Evolutionary conservation across 1,284 basidiomycete genomes (phyloP), one percentile per base, ranked within the genome.

Genomic region (Albatrellus sp.): DNA sequence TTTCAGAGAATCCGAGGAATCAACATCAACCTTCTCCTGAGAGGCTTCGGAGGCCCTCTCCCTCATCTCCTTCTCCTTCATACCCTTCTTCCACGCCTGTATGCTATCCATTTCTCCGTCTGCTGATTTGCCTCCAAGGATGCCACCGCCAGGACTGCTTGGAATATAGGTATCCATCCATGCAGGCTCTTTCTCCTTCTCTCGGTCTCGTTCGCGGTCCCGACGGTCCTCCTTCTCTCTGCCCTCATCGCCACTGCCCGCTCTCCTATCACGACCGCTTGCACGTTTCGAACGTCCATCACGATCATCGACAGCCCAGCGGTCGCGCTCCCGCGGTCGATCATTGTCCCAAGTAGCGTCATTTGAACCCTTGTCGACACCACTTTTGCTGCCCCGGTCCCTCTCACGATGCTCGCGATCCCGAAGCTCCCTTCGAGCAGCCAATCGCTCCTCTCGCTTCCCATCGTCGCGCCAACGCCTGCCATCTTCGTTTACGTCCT

Each of bases 131-230:
- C 72, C 75, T 13, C 82, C 81, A 44, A 83, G 64, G 45, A 84
- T 78, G 11, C 77, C 80, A 45, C 66, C 63, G 35, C 11, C 8
- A n/a, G 71, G 58, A 35, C 69, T 68, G 37, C 62, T 66, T 2
- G 83, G 79, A 50, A 85, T 71, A 55, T 89, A 88, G n/a, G 85
- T 80, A 51, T 88, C 86, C 85, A 91, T 90, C 88, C 88, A 91
- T 13, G 88, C 88, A 16, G 88, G 89, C 56, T 90, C 85, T 54
- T 80, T 88, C 65, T 86, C 85, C 57, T 72, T 77, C 54, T 80
- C 77, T 50, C 70, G 63, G 40, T 77, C 75, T 39, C 66, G 63
- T 24, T 24, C 24, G 24, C 24, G 24, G 7, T 24, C 24, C 24
- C 24, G 24, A 12, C 70, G 65, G 38, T 73, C 71, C 46, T 75